These are phyloP conservation scores for Fusarium papillatum DNA, from an alignment of 2,329 filamentous ascomycete species.

Conservation along the genomic window DNA sequence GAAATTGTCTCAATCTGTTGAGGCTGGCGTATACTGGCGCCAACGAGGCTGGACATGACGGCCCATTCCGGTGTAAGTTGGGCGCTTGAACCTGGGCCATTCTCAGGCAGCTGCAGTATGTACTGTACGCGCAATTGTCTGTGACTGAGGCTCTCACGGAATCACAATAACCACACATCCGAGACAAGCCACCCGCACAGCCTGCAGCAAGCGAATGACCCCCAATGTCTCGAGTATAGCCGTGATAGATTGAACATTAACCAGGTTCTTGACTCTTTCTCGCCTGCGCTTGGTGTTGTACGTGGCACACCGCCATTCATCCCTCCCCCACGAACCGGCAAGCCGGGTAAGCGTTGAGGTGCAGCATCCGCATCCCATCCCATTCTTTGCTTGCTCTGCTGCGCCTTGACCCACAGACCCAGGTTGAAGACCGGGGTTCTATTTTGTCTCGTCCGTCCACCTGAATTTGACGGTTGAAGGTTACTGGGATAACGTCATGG, in stretches of 20 bases:
- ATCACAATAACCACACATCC: neutral
- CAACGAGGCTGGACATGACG: neutral
- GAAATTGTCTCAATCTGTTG: conserved; percentile 1
- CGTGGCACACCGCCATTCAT: conserved; percentile 2
- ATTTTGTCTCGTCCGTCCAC: neutral
- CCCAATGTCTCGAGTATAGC: neutral
- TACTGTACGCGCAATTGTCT: neutral
- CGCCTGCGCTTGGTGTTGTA: neutral
- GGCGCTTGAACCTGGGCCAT: neutral
- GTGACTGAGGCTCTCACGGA: neutral
- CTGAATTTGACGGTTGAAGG: neutral
- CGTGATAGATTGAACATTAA: neutral
- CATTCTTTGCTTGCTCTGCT: neutral
- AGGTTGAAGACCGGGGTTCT: neutral
- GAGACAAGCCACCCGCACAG: neutral
- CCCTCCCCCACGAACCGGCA: neutral
- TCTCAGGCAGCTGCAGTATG: neutral
- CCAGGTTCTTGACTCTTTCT: neutral
- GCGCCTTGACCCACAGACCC: neutral
- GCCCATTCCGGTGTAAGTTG: neutral
- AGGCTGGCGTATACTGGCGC: neutral
- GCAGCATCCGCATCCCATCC: neutral
- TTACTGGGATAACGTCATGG: neutral
- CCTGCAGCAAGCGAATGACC: neutral
- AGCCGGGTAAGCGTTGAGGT: neutral